Base-by-base conservation (phyloP, 2,329 filamentous ascomycete genomes). In the Fonsecaea erecta region DNA sequence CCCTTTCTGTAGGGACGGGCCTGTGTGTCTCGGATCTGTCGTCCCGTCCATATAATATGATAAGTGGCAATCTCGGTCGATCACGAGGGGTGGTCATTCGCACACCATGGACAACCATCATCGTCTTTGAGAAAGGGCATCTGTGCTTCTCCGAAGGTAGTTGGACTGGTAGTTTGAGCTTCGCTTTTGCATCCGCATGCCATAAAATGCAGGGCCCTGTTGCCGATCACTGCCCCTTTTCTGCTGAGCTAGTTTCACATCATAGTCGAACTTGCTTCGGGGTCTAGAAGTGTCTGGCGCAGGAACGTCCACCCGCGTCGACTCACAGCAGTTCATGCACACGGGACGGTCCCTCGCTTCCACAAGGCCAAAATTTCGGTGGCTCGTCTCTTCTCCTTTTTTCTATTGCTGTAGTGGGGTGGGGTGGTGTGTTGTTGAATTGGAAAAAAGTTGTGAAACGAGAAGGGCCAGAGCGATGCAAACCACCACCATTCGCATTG, bases 241-340 rank as follows among this genome's bases (percentile, higher is more conserved):
- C 5, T 32, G 57, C 21, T 21, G 32, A 35, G 30, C 57, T 52
- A 51, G 46, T 35, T 52, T 52, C 57, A 52, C 28, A 56, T 48
- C 43, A 48, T 24, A 26, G 1, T 48, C 18, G 40, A 24, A 21
- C n/a, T 37, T 43, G 37, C 28, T 30, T 12, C 8, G 32, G 4
- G 53, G 53, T 56, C 53, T 35, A 56, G 53, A 56, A 56, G 28
- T 37, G 53, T 56, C 53, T 56, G 30, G 34, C 14, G 53, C 34
- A 26, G 57, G 46, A 40, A 34, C 46, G 57, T 18, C 43, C 18
- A 52, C 21, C 30, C 57, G 46, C 46, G 12, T 52, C 28, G 28
- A 24, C 46, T 32, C 34, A 26, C 46, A 18, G 57, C 4, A 60
- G 32, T 35, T 60, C 21, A 52, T 52, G 32, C 57, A 26, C n/a